phyloP scores from a whole-genome alignment of 306 rosid genomes.

The Quercus alba region DNA sequence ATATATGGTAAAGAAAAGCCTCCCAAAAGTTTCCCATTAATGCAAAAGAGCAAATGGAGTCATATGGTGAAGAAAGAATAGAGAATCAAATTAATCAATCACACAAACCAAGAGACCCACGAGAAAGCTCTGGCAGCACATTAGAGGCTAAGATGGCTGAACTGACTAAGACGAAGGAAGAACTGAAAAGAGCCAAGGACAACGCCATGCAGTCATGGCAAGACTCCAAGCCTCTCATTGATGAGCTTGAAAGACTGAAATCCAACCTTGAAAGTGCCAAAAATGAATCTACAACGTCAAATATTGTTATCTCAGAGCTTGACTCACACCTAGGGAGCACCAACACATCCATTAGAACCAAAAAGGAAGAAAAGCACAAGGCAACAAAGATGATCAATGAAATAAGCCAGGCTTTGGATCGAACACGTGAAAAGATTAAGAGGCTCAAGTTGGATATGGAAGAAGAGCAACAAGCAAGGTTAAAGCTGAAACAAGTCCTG shows the following conservation, averaged over 20 bases:
- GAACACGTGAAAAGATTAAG: conserved; percentile 25
- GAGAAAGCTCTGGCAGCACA: conserved; percentile 12
- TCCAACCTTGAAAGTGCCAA: conserved; percentile 31
- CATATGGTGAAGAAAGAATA: conserved; percentile 3
- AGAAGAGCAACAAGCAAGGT: conserved; percentile 21
- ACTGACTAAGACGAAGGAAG: conserved; percentile 33
- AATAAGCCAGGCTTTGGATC: conserved; percentile 32
- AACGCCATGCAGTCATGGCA: conserved; percentile 50
- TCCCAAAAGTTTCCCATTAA: background rate
- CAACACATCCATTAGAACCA: conserved; percentile 28
- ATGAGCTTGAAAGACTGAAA: conserved; percentile 49
- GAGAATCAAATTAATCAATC: background rate
- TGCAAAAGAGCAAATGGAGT: conserved; percentile 4
- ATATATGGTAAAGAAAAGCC: background rate
- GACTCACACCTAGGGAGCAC: conserved; percentile 34
- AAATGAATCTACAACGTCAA: conserved; percentile 8
- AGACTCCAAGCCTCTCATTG: conserved; percentile 59
- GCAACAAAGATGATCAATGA: conserved; percentile 27
- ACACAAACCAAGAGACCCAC: background rate
- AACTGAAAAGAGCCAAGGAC: conserved; percentile 48
- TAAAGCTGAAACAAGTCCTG: conserved; percentile 26
- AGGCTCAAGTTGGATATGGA: conserved; percentile 20
- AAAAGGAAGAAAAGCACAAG: conserved; percentile 32
- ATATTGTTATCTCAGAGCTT: conserved; percentile 18
- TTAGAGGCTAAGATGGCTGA: conserved; percentile 33